Percentiles rank a stretch among this genome's conserved stretches.
These are phyloP conservation scores for Elsinoe ampelina DNA, from an alignment of 2,329 filamentous ascomycete species.

Conservation along the genomic window DNA sequence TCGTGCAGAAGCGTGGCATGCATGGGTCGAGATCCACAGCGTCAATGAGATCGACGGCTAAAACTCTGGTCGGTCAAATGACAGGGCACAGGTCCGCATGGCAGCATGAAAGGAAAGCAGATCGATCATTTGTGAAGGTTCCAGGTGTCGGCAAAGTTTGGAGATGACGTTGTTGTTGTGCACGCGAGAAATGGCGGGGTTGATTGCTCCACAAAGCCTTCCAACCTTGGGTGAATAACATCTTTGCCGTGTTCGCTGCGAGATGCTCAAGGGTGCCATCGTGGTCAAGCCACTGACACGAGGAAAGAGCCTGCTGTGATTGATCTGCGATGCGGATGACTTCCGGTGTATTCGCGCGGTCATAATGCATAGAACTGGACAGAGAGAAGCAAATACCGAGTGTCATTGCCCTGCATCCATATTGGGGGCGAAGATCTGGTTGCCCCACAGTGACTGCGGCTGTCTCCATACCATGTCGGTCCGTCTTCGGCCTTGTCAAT, in stretches of 20 bases:
- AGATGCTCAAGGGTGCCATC: neutral
- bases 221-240: too few relatives aligned
- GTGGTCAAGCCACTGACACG: neutral
- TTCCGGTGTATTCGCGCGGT: neutral
- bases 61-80: constrained; percentile 2
- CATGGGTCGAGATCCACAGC: neutral
- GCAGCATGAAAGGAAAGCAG: neutral
- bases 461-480: neutral
- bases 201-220: neutral
- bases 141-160: neutral
- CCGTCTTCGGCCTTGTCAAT: neutral
- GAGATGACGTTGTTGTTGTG: neutral
- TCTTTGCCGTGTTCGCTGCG: too few relatives aligned
- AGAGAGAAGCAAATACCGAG: neutral
- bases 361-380: neutral
- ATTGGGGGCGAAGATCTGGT: neutral
- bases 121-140: neutral
- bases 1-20: too few relatives aligned
- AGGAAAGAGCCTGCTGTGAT: neutral
- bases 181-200: neutral
- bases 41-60: neutral
- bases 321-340: too few relatives aligned
- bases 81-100: neutral
- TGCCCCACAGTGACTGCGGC: neutral
- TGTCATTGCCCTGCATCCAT: neutral